Conservation (phyloP, 805 yeast genomes). For the Candida sonorensis region DNA sequence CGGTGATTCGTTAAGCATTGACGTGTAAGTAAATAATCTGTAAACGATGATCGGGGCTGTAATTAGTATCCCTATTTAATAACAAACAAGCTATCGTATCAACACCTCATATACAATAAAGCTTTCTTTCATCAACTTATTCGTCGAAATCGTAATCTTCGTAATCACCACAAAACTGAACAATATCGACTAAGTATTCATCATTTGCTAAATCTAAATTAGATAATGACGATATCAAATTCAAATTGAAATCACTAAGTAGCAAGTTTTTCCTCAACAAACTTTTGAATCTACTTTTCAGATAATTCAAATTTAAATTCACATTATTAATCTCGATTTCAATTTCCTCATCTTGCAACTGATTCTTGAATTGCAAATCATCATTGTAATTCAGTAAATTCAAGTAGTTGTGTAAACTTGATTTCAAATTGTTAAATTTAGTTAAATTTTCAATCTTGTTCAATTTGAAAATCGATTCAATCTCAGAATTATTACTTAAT, state of each 20-base stretch:
- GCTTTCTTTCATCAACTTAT: too few relatives aligned
- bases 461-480: not conserved
- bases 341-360: conserved; percentile 8
- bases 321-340: conserved; percentile 2
- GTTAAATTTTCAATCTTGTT: not conserved
- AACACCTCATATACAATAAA: too few relatives aligned
- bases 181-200: conserved; percentile 21
- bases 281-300: conserved; percentile 10
- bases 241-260: conserved; percentile 24
- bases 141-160: conserved; percentile 22
- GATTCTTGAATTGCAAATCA: conserved; percentile 11
- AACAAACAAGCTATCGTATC: too few relatives aligned
- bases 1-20: too few relatives aligned
- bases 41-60: too few relatives aligned
- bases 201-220: conserved; percentile 26
- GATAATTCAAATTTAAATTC: conserved; percentile 2
- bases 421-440: conserved; percentile 4
- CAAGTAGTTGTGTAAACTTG: conserved; percentile 7
- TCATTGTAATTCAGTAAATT: conserved; percentile 9
- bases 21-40: too few relatives aligned
- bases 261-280: conserved; percentile 17
- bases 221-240: conserved; percentile 28
- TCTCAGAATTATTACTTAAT: not conserved
- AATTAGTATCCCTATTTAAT: too few relatives aligned
- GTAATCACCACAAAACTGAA: conserved; percentile 25